phyloP scores from a whole-genome alignment of 2,329 filamentous ascomycete species.

The Penicillium brevicompactum region DNA sequence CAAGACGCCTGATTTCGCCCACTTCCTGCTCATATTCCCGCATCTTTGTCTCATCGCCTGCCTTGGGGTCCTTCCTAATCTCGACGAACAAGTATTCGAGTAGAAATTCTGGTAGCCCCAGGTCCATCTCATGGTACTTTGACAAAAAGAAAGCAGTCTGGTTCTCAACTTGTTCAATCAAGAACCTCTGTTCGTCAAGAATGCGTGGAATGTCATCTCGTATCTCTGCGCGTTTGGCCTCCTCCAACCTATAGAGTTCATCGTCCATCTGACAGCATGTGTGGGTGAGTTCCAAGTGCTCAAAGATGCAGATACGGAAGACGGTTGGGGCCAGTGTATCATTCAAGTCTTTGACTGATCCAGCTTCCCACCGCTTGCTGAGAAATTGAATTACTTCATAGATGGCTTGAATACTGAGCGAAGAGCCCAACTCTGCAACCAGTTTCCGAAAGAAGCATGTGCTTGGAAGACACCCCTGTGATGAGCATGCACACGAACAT shows the following conservation, averaged over 20 bases:
- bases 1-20: not conserved
- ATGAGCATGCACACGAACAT: not conserved
- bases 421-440: not conserved
- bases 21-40: not conserved
- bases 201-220: not conserved
- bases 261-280: not conserved
- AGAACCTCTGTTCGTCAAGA: not conserved
- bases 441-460: not conserved
- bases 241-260: not conserved
- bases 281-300: not conserved
- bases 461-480: not conserved
- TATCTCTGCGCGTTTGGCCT: not conserved
- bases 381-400: not conserved
- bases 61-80: not conserved
- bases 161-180: not conserved
- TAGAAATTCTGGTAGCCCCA: not conserved
- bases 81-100: not conserved
- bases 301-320: not conserved
- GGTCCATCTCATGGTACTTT: not conserved
- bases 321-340: not conserved
- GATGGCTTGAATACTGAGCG: not conserved
- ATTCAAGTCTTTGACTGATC: not conserved
- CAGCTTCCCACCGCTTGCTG: not conserved
- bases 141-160: not conserved
- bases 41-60: not conserved